A percentile compares a stretch with the other conserved stretches of the same genome.
phyloP scores from a whole-genome alignment of 1,139 yeast species.

The Eremothecium sinecaudum region DNA sequence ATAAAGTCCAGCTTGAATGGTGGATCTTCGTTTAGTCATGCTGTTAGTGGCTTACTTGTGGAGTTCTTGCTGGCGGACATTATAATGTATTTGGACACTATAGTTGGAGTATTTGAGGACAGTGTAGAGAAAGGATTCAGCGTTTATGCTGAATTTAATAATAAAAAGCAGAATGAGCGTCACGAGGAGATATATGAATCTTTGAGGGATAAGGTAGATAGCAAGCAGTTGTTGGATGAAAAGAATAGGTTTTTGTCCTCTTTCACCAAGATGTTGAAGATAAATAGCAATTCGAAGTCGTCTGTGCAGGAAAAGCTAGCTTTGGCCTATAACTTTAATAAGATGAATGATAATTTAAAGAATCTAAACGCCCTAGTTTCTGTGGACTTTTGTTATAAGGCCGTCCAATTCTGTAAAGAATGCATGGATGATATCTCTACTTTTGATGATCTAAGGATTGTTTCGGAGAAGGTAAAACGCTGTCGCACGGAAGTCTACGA shows the following conservation, averaged over 20 bases:
- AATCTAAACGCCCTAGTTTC: conserved; percentile 38
- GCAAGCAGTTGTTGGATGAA: conserved; percentile 27
- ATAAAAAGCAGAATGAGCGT: conserved; percentile 23
- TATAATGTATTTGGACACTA: conserved; percentile 35
- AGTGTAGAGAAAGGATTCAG: conserved; percentile 28
- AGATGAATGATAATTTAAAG: conserved; percentile 36
- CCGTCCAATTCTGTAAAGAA: conserved; percentile 22
- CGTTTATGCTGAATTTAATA: conserved; percentile 31
- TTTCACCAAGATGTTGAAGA: conserved; percentile 51
- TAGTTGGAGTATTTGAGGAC: conserved; percentile 31
- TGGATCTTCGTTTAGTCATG: conserved; percentile 24
- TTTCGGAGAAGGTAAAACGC: conserved; percentile 28
- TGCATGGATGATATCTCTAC: not conserved
- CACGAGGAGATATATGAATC: conserved; percentile 22
- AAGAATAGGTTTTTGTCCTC: conserved; percentile 40
- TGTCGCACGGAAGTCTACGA: conserved; percentile 51
- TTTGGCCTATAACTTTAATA: conserved; percentile 47
- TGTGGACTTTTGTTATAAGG: conserved; percentile 38
- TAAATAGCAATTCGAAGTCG: conserved; percentile 33
- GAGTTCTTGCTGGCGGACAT: conserved; percentile 34
- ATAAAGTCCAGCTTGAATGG: conserved; percentile 29
- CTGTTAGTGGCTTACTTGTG: conserved; percentile 12
- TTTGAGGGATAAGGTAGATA: conserved; percentile 15
- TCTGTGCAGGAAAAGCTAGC: conserved; percentile 37
- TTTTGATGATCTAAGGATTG: conserved; percentile 5